Base-by-base conservation (phyloP, 2,329 filamentous ascomycete species). In the Grosmannia clavigera region DNA sequence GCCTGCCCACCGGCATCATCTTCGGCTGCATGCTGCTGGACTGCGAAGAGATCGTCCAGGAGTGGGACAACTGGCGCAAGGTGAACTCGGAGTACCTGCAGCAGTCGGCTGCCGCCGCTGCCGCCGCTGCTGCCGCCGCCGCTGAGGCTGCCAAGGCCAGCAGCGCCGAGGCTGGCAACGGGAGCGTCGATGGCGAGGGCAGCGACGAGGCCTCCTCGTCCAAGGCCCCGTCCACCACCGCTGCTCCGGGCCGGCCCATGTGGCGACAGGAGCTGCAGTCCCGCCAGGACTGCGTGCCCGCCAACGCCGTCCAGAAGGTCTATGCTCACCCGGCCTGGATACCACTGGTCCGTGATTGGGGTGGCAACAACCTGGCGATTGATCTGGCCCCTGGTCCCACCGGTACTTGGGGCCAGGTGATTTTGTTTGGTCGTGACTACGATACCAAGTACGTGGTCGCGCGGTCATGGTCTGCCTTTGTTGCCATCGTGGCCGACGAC, bases 361-460 rank as follows among this genome's bases (percentile, higher is more conserved):
- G 94, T 71, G 94, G 94, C 73, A 99, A 99, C 81, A 95, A 96
- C 76, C 80, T 99, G 68, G 92, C 92, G 22, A 83, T 96, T 55
- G 94, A 99, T 72, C 78, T 99, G 61, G 90, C 92, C 7, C 94
- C 94, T 27, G 94, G 94, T 2, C 90, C 92, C 11, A 82, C 83
- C 55, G 94, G 94, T 48, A 88, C 86, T 71, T 99, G 94, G 92
- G 94, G 94, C 59, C 94, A 99, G 72, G 84, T 99, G 65, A 96
- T 99, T 68, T 81, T 99, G 63, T 96, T 95, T 71, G 94, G 94
- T 57, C 90, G 94, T 62, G 94, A 99, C 75, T 99, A 96, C 74
- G 94, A 99, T 71, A 96, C 90, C 74, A 99, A 99, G 76, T 99
- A 96, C 70, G 94, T 99, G 7, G 82, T 99, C 60, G 89, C 94